These are phyloP conservation scores for Rhizopus delemar DNA, from an alignment of 371 early-diverging fungal species.

Conservation along the genomic window DNA sequence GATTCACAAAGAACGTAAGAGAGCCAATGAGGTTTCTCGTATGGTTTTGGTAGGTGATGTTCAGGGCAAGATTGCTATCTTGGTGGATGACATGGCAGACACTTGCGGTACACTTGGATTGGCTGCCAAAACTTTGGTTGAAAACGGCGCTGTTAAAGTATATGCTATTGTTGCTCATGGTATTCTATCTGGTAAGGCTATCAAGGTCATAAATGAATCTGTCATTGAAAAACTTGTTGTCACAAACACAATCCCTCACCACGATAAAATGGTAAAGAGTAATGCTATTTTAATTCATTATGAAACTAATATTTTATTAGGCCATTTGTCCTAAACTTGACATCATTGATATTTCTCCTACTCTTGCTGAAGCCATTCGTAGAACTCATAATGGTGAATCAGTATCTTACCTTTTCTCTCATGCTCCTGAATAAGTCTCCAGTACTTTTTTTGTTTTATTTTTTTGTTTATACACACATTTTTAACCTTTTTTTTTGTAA, in stretches of 20 bases:
- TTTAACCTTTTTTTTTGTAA: no score
- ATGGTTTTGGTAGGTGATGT: constrained; percentile 98
- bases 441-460: no score
- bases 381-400: constrained; percentile 96
- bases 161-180: constrained; percentile 97
- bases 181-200: constrained; percentile 90
- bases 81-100: constrained; percentile 98
- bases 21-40: constrained; percentile 92
- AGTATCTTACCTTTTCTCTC: constrained; percentile 83
- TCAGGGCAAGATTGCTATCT: constrained; percentile 82
- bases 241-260: constrained; percentile 94
- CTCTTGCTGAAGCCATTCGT: constrained; percentile 88
- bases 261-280: constrained; percentile 69
- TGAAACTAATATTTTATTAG: constrained; percentile 17
- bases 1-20: constrained; percentile 97
- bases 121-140: constrained; percentile 89
- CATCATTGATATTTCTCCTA: constrained; percentile 90
- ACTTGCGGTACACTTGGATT: constrained; percentile 94
- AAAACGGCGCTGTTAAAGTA: constrained; percentile 90
- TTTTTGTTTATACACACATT: no score
- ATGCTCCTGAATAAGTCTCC: constrained; percentile 50
- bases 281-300: not conserved
- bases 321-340: constrained; percentile 87
- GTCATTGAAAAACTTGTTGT: constrained; percentile 84
- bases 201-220: constrained; percentile 86